Base-by-base conservation (phyloP, 768 basidiomycete genomes). In the Tephrocybe sp. region DNA sequence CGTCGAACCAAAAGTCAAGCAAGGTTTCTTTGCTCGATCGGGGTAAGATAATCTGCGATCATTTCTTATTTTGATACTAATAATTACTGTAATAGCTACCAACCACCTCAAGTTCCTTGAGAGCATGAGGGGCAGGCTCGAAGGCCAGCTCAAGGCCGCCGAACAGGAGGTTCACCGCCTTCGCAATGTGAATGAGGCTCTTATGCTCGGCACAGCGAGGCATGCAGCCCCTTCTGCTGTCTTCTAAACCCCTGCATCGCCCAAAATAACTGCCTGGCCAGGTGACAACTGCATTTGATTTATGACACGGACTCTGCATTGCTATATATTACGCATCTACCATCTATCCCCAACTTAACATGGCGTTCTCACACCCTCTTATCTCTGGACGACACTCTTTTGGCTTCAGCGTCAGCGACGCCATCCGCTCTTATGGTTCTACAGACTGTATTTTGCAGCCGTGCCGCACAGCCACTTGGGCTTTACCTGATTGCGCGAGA, bases 1-100 rank as follows among this genome's bases (percentile, higher is more conserved):
- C 85, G 53, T 89, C 87, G 41, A 93, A 92, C 75, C 91, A 94
- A 78, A 91, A 93, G 77, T 85, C 89, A 9, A 91, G 87, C 80
- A 96, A 96, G 73, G 89, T 92, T 47, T 89, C 85, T 55, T 75
- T 95, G 50, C 80, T 96, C 60, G 93, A 95, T 62, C 84, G 92
- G 63, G 84, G 86, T 85, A 62, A 44, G 82, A 72, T 3, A 45
- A 31, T 36, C 17, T 47, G 13, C 16, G 42, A 26, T 43, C 38
- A 22, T 55, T 36, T 14, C 31, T 54, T 12, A 39, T 48, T 26
- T 36, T 19, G 19, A 53, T 57, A 26, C 42, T 60, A 3, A 61
- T 52, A 32, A 32, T n/a, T 55, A 54, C 56, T 33, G 43, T 35
- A 20, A 44, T 54, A 86, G 89, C 92, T 36, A 89, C 89, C 57